phyloP scores from a whole-genome alignment of 257 asterid species.

The Gardenia jasminoides region DNA sequence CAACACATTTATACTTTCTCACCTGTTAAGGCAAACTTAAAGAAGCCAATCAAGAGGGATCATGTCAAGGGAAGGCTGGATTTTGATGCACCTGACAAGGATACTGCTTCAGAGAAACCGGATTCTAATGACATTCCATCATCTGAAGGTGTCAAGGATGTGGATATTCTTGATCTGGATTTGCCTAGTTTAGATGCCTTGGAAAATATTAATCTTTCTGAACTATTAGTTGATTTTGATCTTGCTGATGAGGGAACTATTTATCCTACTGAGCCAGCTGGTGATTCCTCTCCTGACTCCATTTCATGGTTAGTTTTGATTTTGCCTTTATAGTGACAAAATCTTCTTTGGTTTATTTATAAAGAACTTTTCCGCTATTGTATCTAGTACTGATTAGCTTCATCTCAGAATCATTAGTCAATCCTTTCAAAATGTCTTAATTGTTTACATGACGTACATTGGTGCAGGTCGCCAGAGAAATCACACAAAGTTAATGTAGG shows the following conservation, averaged over 20 bases:
- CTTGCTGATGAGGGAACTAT: conserved; percentile 31
- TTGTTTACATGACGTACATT: conserved; percentile 6
- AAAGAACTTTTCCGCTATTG: not conserved
- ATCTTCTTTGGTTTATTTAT: not conserved
- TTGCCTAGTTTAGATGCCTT: conserved; percentile 64
- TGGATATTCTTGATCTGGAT: conserved; percentile 67
- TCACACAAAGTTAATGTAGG: conserved; percentile 37
- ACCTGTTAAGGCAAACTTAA: conserved; percentile 54
- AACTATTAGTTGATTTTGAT: conserved; percentile 42
- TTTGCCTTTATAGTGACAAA: not conserved
- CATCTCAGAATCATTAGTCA: not conserved
- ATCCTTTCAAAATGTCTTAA: not conserved
- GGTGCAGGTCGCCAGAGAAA: conserved; percentile 51
- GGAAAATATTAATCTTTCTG: conserved; percentile 46
- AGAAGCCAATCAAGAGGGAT: conserved; percentile 53
- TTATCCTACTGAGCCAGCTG: conserved; percentile 25
- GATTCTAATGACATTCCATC: conserved; percentile 45
- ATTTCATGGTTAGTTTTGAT: conserved; percentile 32
- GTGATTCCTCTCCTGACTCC: conserved; percentile 39
- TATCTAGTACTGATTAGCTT: not conserved
- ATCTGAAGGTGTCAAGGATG: conserved; percentile 66
- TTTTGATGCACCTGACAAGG: conserved; percentile 63
- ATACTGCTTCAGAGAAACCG: conserved; percentile 43
- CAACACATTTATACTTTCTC: conserved; percentile 60
- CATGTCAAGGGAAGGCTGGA: conserved; percentile 85